Conservation (phyloP, 2,329 filamentous ascomycete genomes). For the Exophiala bonariae region DNA sequence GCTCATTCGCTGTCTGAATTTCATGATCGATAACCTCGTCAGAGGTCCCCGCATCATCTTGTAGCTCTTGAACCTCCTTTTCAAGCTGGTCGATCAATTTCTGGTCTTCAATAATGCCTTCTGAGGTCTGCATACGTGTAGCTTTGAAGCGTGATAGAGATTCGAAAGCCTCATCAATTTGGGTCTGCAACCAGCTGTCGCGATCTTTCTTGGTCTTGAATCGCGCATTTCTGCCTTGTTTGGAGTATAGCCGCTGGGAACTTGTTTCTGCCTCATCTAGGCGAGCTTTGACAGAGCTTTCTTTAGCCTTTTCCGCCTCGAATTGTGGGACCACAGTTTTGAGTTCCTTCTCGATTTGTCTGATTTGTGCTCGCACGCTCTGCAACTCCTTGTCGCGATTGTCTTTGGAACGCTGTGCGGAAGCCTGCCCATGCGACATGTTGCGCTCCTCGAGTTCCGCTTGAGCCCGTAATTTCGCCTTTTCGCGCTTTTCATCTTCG, state of each 20-base stretch:
- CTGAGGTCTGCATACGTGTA: slow-evolving; percentile 78
- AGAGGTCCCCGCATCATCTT: slow-evolving; percentile 70
- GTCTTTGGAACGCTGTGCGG: slow-evolving; percentile 70
- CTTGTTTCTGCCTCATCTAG: slow-evolving; percentile 75
- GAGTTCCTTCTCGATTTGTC: slow-evolving; percentile 74
- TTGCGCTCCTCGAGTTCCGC: slow-evolving; percentile 81
- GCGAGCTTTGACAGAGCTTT: slow-evolving; percentile 67
- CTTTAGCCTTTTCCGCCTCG: slow-evolving; percentile 69
- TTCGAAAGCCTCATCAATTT: slow-evolving; percentile 77
- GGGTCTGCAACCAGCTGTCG: slow-evolving; percentile 75
- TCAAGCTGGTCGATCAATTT: slow-evolving; percentile 71
- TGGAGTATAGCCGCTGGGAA: slow-evolving; percentile 79
- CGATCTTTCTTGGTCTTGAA: slow-evolving; percentile 88
- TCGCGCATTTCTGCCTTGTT: slow-evolving; percentile 83
- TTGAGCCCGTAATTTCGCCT: slow-evolving; percentile 77
- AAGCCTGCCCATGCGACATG: slow-evolving; percentile 77
- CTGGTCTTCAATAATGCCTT: slow-evolving; percentile 75
- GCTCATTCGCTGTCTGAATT: slow-evolving; percentile 74
- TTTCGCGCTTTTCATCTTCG: slow-evolving; percentile 84
- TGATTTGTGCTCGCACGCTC: slow-evolving; percentile 71
- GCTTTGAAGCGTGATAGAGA: slow-evolving; percentile 79
- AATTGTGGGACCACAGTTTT: slow-evolving; percentile 71
- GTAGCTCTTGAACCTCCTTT: slow-evolving; percentile 67
- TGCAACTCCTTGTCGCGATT: slow-evolving; percentile 72
- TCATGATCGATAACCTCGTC: slow-evolving; percentile 72